These are phyloP conservation scores for Plasmopara halstedii DNA, from an alignment of 352 stramenopile genomes.

Conservation along the genomic window DNA sequence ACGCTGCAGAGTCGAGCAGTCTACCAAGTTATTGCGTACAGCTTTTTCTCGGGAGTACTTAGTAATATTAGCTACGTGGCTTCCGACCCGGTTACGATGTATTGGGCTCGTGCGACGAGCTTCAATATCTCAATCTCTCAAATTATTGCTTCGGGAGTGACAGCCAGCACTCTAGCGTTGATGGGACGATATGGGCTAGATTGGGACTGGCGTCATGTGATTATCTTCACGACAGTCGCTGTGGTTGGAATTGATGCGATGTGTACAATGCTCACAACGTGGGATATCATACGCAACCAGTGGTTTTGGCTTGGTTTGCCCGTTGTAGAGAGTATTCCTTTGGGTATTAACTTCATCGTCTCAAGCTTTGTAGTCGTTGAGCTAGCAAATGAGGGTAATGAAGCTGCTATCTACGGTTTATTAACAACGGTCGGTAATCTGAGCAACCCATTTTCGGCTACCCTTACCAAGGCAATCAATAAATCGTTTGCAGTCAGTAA, in stretches of 20 bases:
- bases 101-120: slow-evolving; percentile 30
- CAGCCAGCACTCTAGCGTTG: slow-evolving; percentile 18
- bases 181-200: slow-evolving; percentile 27
- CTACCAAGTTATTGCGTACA: slow-evolving; percentile 33
- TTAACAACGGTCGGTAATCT: slow-evolving; percentile 36
- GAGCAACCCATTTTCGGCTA: slow-evolving; percentile 29
- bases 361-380: slow-evolving; percentile 41
- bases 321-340: slow-evolving; percentile 25
- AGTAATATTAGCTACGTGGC: slow-evolving; percentile 25
- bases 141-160: slow-evolving; percentile 24
- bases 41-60: slow-evolving; percentile 28
- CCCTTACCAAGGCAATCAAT: slow-evolving; percentile 30
- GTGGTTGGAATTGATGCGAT: slow-evolving; percentile 24
- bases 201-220: slow-evolving; percentile 32
- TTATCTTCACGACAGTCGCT: slow-evolving; percentile 18
- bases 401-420: slow-evolving; percentile 35
- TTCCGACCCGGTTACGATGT: slow-evolving; percentile 22
- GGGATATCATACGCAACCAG: slow-evolving; percentile 29
- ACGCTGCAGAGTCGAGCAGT: slow-evolving; percentile 26
- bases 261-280: slow-evolving; percentile 28
- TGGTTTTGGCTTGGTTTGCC: slow-evolving; percentile 36
- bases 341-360: slow-evolving; percentile 32
- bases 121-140: slow-evolving; percentile 30
- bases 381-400: slow-evolving; percentile 33
- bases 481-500: slow-evolving; percentile 28